These are phyloP conservation scores for Quercus ilex DNA, from an alignment of 306 rosid species.

Conservation along the genomic window DNA sequence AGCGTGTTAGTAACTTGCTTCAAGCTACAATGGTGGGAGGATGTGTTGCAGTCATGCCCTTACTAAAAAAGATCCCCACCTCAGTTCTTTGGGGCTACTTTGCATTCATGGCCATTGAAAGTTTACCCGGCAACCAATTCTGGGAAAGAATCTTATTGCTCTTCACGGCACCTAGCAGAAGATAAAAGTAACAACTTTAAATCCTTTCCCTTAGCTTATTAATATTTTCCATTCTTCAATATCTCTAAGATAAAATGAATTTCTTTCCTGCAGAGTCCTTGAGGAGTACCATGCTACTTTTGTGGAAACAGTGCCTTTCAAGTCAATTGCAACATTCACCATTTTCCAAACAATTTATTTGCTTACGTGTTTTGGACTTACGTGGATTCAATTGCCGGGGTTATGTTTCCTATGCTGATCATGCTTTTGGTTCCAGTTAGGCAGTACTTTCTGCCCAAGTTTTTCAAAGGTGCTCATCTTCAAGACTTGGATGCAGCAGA, in stretches of 20 bases:
- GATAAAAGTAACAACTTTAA: slow-evolving; percentile 53
- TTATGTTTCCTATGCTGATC: slow-evolving; percentile 92
- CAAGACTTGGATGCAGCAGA: slow-evolving; percentile 95
- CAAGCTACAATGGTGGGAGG: slow-evolving; percentile 93
- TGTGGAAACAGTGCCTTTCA: no score
- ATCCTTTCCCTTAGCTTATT: background rate
- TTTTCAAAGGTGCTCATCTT: slow-evolving; percentile 90
- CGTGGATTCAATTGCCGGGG: slow-evolving; percentile 94
- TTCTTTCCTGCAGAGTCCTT: slow-evolving; percentile 54
- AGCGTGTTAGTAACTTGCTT: slow-evolving; percentile 81
- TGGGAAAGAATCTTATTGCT: slow-evolving; percentile 94
- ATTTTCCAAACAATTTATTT: no score
- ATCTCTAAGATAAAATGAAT: background rate
- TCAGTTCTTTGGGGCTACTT: no score
- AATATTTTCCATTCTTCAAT: background rate
- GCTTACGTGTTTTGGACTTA: slow-evolving; percentile 39
- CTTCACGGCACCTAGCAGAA: slow-evolving; percentile 89
- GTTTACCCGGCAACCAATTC: background rate
- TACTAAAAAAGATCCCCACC: slow-evolving; percentile 88
- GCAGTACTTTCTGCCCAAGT: slow-evolving; percentile 81
- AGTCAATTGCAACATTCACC: no score
- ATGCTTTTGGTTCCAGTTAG: slow-evolving; percentile 89
- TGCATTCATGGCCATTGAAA: no score
- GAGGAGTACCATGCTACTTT: no score
- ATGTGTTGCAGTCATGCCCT: slow-evolving; percentile 96